phyloP scores from a whole-genome alignment of 805 yeast genomes.

The Ogataea neopini region DNA sequence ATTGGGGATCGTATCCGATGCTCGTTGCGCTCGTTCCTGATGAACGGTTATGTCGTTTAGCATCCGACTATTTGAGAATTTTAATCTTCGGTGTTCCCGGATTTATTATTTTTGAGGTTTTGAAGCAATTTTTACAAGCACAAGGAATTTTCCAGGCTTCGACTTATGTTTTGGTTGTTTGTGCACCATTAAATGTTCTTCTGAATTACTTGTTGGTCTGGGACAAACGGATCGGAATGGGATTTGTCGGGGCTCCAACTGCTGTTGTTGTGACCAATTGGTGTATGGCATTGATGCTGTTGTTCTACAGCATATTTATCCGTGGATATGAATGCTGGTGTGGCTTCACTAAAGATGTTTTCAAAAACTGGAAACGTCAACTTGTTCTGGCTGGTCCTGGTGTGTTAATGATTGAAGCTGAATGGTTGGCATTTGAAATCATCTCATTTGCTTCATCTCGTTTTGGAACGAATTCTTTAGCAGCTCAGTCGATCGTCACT shows the following conservation, averaged over 20 bases:
- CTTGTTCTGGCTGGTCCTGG: conserved; percentile 54
- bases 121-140: conserved; percentile 56
- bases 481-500: conserved; percentile 52
- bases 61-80: conserved; percentile 48
- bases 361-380: conserved; percentile 47
- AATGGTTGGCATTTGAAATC: conserved; percentile 58
- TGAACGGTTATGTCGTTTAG: conserved; percentile 44
- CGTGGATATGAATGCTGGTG: conserved; percentile 54
- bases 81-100: conserved; percentile 58
- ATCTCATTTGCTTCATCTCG: conserved; percentile 55
- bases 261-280: conserved; percentile 59
- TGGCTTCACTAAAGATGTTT: conserved; percentile 44
- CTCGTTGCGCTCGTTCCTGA: conserved; percentile 44
- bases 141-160: conserved; percentile 61
- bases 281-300: conserved; percentile 52
- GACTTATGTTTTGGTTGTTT: conserved; percentile 51
- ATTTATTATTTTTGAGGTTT: conserved; percentile 54
- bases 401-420: conserved; percentile 59
- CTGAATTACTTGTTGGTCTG: conserved; percentile 50
- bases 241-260: conserved; percentile 60
- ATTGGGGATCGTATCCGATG: conserved; percentile 40
- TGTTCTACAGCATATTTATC: conserved; percentile 42
- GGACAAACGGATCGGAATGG: conserved; percentile 45
- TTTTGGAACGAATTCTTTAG: conserved; percentile 53
- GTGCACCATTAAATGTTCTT: conserved; percentile 53